These are phyloP conservation scores for Raddia distichophylla DNA, from an alignment of 176 grass and related monocot species.

Conservation along the genomic window DNA sequence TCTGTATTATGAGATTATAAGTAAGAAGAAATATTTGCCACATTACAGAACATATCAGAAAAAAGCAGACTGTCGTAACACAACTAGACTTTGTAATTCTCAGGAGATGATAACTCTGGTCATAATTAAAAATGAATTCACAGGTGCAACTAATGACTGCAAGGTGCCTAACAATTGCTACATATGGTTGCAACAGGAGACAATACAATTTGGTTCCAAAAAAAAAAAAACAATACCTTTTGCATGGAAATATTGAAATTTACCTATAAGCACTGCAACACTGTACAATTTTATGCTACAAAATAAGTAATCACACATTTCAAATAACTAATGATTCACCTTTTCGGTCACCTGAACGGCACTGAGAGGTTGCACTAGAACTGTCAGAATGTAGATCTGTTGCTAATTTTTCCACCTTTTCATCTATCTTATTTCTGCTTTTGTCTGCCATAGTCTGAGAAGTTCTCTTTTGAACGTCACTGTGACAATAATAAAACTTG, in stretches of 20 bases:
- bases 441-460: background rate
- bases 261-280: too few relatives aligned
- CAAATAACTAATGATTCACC: background rate
- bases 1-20: background rate
- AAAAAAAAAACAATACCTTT: too few relatives aligned
- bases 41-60: background rate
- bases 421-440: background rate
- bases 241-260: too few relatives aligned
- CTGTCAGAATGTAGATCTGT: background rate
- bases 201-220: too few relatives aligned
- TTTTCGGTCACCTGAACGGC: background rate
- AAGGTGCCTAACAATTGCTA: too few relatives aligned
- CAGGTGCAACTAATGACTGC: too few relatives aligned
- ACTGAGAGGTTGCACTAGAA: background rate
- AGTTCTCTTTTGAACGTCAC: constrained; percentile 9
- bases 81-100: background rate
- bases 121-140: too few relatives aligned
- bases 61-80: too few relatives aligned
- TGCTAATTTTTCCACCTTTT: background rate
- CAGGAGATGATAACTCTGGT: background rate
- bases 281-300: too few relatives aligned
- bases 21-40: constrained; percentile 11
- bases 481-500: constrained; percentile 1
- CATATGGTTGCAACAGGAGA: too few relatives aligned
- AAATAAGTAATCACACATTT: background rate